These are phyloP conservation scores for Trametes cingulata DNA, from an alignment of 768 basidiomycete species.

Conservation along the genomic window DNA sequence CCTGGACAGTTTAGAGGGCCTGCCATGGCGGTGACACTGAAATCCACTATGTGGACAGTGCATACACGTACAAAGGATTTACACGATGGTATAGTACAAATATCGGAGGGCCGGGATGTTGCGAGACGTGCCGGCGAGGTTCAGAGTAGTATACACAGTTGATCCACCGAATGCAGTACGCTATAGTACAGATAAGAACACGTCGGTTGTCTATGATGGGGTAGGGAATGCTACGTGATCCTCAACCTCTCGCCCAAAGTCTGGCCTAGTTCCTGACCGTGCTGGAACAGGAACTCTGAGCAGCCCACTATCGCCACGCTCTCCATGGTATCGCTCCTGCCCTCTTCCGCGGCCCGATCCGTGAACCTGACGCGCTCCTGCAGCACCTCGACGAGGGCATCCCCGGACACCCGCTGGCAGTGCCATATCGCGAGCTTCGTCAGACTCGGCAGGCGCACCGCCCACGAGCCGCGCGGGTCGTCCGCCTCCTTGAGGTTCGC, in stretches of 20 bases:
- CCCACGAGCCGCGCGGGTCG: slow-evolving; percentile 20
- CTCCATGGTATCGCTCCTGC: slow-evolving; percentile 25
- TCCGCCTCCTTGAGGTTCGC: slow-evolving; percentile 18
- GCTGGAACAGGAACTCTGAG: slow-evolving; percentile 27
- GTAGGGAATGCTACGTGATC: neutral
- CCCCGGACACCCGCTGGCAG: slow-evolving; percentile 65
- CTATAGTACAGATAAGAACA: neutral
- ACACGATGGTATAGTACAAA: too few relatives aligned
- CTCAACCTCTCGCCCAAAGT: slow-evolving; percentile 29
- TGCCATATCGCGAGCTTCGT: slow-evolving; percentile 53
- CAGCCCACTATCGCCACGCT: slow-evolving; percentile 34
- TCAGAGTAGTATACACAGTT: neutral
- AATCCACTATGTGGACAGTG: too few relatives aligned
- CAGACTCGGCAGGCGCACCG: slow-evolving; percentile 57
- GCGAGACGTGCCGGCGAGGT: too few relatives aligned
- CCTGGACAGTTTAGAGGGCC: too few relatives aligned
- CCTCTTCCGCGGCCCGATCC: slow-evolving; percentile 29
- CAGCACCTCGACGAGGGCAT: slow-evolving; percentile 55
- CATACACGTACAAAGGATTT: too few relatives aligned
- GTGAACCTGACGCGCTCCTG: slow-evolving; percentile 46
- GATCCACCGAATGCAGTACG: neutral
- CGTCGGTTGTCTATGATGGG: too few relatives aligned
- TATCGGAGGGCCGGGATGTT: too few relatives aligned
- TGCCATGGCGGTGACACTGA: too few relatives aligned
- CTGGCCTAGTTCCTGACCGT: slow-evolving; percentile 28